Conservation (phyloP, 73 alveolate genomes). For the Tetrahymena elliotti region DNA sequence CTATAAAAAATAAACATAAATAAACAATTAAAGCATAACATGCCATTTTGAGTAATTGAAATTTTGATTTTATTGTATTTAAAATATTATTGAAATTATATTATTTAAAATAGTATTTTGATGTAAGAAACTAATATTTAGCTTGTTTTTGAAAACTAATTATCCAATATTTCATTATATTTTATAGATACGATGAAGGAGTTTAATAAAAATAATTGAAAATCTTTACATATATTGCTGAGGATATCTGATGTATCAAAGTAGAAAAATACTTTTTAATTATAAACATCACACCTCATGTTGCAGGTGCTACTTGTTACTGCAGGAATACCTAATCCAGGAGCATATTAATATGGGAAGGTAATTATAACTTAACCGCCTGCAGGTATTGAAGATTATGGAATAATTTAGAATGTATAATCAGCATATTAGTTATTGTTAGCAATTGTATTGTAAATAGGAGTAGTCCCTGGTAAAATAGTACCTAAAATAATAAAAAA, state of each 20-base stretch:
- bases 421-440: not conserved
- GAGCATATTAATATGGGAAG: not conserved
- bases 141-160: too few species aligned
- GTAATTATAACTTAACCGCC: not conserved
- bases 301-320: not conserved
- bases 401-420: not conserved
- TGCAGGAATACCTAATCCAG: not conserved
- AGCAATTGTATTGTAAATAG: not conserved
- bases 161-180: too few species aligned
- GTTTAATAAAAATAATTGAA: too few species aligned
- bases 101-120: too few species aligned
- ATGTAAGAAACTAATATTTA: too few species aligned
- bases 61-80: too few species aligned
- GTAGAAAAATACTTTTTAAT: not conserved
- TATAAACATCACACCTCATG: not conserved
- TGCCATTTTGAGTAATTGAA: too few species aligned
- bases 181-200: not conserved
- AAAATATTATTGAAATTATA: too few species aligned
- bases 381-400: not conserved
- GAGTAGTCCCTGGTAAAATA: not conserved
- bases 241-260: not conserved
- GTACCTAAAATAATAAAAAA: not conserved
- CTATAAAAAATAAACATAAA: too few species aligned
- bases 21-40: too few species aligned
- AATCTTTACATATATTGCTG: not conserved